These are phyloP conservation scores for Sporothrix phasma DNA, from an alignment of 2,329 filamentous ascomycete genomes.

Conservation along the genomic window DNA sequence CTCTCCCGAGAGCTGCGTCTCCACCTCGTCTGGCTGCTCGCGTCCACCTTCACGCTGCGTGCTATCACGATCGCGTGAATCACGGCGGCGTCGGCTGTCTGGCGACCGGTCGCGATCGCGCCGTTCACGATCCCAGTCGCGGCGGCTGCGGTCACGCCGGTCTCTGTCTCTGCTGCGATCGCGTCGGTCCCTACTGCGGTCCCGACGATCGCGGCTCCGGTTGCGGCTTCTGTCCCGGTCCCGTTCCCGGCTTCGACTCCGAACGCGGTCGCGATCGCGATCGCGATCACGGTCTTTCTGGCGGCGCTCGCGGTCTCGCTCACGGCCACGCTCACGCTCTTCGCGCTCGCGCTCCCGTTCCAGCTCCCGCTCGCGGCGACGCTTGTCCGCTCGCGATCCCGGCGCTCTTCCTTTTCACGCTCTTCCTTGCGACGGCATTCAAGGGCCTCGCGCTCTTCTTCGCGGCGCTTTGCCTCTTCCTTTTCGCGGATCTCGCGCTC, in stretches of 20 bases:
- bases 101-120: conserved; percentile 29
- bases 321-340: conserved; percentile 30
- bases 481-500: conserved; percentile 46
- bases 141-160: no score
- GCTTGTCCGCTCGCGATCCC: conserved; percentile 34
- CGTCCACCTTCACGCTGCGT: conserved; percentile 44
- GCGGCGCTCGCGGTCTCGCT: conserved; percentile 27
- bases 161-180: no score
- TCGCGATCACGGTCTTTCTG: conserved; percentile 26
- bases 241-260: conserved; percentile 22
- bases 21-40: conserved; percentile 35
- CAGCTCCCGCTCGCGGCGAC: conserved; percentile 31
- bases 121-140: conserved; percentile 13
- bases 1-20: conserved; percentile 48
- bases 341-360: conserved; percentile 41
- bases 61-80: conserved; percentile 35
- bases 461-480: conserved; percentile 29
- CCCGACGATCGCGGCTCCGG: conserved; percentile 25
- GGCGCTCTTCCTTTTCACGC: conserved; percentile 29
- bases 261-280: conserved; percentile 22
- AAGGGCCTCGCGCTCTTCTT: conserved; percentile 27
- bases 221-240: conserved; percentile 25
- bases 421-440: conserved; percentile 28
- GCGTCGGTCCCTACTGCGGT: neutral
- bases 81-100: conserved; percentile 47